Conservation (phyloP, 768 basidiomycete species). For the Pulveroboletus sp. region DNA sequence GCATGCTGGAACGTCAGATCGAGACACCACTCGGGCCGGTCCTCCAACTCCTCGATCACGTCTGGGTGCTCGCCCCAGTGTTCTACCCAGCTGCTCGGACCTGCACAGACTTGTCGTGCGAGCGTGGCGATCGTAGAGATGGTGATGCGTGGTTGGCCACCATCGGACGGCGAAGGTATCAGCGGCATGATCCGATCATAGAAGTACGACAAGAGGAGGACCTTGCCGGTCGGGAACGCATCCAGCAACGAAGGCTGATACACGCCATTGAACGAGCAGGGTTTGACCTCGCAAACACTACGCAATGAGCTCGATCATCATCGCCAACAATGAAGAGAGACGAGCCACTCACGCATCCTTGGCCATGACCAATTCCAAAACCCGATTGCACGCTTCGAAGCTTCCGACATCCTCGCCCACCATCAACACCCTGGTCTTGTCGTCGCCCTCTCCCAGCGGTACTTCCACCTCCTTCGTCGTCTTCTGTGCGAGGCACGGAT, state of each 20-base stretch:
- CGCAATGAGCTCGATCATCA: background rate
- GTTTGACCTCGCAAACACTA: conserved; percentile 84
- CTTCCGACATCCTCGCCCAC: conserved; percentile 74
- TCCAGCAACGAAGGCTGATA: conserved; percentile 93
- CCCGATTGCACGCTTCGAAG: conserved; percentile 80
- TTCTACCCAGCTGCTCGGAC: conserved; percentile 53
- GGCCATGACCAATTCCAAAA: conserved; percentile 87
- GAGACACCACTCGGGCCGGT: conserved; percentile 90
- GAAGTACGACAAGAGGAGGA: conserved; percentile 95
- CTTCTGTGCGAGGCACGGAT: conserved; percentile 78
- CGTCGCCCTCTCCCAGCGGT: conserved; percentile 38
- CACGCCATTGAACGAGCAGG: conserved; percentile 95
- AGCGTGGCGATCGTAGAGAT: conserved; percentile 59
- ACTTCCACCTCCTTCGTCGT: conserved; percentile 64
- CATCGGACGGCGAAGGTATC: conserved; percentile 35
- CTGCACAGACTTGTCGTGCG: conserved; percentile 71
- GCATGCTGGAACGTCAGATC: conserved; percentile 96
- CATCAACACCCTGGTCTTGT: conserved; percentile 73
- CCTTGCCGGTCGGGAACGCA: conserved; percentile 79
- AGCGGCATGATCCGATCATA: conserved; percentile 90
- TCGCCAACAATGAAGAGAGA: background rate
- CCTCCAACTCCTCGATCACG: conserved; percentile 67
- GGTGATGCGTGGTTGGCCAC: conserved; percentile 33
- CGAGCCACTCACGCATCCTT: conserved; percentile 74
- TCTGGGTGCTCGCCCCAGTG: conserved; percentile 43